Evolutionary conservation across 139 green algal genomes (phyloP), one percentile per base, ranked within the genome.

Genomic region (Picochlorum sp.): DNA sequence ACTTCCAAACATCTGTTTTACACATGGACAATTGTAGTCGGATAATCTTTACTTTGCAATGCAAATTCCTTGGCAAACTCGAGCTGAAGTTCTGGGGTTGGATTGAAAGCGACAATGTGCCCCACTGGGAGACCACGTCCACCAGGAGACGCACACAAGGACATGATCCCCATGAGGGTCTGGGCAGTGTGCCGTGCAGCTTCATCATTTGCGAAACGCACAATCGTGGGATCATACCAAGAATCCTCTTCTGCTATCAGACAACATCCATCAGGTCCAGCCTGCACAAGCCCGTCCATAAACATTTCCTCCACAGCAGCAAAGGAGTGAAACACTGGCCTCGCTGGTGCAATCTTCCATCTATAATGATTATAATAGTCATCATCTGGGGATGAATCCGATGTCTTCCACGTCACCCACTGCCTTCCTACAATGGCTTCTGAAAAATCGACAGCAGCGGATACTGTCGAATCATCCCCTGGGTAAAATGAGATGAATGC

Each of bases 391-490:
- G 45, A 45, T 7, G 58, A 18, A 50, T 65, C 58, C 0, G 18
- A 44, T 6, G 83, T 66, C 14, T 50, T 71, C 87, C 89, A 97
- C 4, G 73, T 87, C 11, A 77, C 70, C 89, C 90, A 97, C 74
- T 97, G 90, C 49, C 72, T 81, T n/a, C 90, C 90, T 24, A 97
- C 86, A 18, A 94, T 66, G 5, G 77, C 44, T 38, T 71, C 81
- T 2, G n/a, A n/a, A 24, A 79, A 72, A 67, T 95, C 83, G 9
- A 95, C 68, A 6, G 88, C 88, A 6, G 74, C 81, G 4, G 74
- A 91, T 2, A 87, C 51, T 21, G 45, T 44, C 10, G 49, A 28
- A 47, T 44, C 52, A 28, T 74, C 61, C 3, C 77, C 79, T 3
- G 90, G 90, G 45, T 85, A 77, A 41, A 93, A 76, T 14, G 67